phyloP scores from a whole-genome alignment of 371 early-diverging fungal species.

The Mucor irregularis region DNA sequence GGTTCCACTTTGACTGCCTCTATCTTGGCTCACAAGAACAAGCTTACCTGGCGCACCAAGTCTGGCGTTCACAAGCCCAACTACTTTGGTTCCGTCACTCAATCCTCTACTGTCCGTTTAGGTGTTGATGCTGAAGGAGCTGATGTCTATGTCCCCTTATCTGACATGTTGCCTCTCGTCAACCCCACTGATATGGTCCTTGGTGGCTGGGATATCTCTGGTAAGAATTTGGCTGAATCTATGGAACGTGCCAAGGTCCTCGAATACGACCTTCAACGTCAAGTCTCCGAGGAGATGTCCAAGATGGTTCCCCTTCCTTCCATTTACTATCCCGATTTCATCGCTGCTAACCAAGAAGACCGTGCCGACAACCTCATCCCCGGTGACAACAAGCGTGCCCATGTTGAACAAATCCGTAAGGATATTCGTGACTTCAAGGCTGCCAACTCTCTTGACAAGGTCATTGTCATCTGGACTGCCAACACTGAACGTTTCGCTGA shows the following conservation, averaged over 20 bases:
- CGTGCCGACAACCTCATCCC: slow-evolving; percentile 91
- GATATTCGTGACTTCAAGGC: slow-evolving; percentile 95
- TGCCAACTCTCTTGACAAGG: slow-evolving; percentile 83
- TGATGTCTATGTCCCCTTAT: slow-evolving; percentile 90
- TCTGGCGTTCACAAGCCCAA: slow-evolving; percentile 89
- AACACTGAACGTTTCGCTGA: slow-evolving; percentile 93
- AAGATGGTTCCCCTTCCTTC: slow-evolving; percentile 86
- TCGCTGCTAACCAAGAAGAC: slow-evolving; percentile 95
- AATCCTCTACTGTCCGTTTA: slow-evolving; percentile 93
- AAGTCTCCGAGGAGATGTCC: slow-evolving; percentile 79
- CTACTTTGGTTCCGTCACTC: slow-evolving; percentile 95
- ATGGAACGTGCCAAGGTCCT: slow-evolving; percentile 94
- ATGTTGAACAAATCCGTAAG: slow-evolving; percentile 86
- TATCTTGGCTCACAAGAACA: slow-evolving; percentile 88
- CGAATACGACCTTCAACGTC: slow-evolving; percentile 93
- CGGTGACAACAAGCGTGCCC: slow-evolving; percentile 82
- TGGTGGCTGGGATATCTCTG: slow-evolving; percentile 97
- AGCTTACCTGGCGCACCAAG: slow-evolving; percentile 90
- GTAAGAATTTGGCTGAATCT: slow-evolving; percentile 81
- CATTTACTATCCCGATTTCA: slow-evolving; percentile 95
- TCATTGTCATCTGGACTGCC: slow-evolving; percentile 97
- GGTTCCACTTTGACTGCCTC: slow-evolving; percentile 96
- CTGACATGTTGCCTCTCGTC: slow-evolving; percentile 90
- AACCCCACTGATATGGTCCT: slow-evolving; percentile 94
- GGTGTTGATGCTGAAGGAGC: slow-evolving; percentile 80